phyloP scores from a whole-genome alignment of 2,329 filamentous ascomycete species.

The Venturia aucupariae region DNA sequence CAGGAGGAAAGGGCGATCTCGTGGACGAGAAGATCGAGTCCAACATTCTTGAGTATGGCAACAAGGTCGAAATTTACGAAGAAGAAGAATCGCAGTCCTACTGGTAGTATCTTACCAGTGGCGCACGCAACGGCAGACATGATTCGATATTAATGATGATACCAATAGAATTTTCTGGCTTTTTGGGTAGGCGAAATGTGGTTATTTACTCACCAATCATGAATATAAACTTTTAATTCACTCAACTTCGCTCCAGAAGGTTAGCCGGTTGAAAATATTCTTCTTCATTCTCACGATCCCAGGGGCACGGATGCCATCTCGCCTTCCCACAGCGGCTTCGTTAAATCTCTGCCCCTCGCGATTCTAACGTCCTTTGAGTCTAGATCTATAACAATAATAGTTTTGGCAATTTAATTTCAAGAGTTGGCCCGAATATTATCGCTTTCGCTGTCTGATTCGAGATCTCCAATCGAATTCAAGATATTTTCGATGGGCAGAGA shows the following conservation, averaged over 20 bases:
- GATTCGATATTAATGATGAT: not conserved
- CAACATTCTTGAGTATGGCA: conserved; percentile 72
- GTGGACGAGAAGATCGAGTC: conserved; percentile 73
- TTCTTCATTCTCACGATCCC: not conserved
- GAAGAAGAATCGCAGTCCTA: conserved; percentile 6
- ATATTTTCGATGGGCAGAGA: too few relatives aligned
- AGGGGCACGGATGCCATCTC: too few relatives aligned
- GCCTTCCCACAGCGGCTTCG: too few relatives aligned
- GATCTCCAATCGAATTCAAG: too few relatives aligned
- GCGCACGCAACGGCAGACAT: not conserved
- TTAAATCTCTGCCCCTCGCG: too few relatives aligned
- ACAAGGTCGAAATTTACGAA: conserved; percentile 73
- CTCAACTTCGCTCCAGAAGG: not conserved
- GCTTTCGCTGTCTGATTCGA: too few relatives aligned
- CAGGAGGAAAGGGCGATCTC: conserved; percentile 70
- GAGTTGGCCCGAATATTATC: too few relatives aligned
- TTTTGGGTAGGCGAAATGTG: not conserved
- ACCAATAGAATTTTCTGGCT: not conserved
- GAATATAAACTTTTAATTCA: not conserved
- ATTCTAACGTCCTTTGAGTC: too few relatives aligned
- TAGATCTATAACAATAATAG: too few relatives aligned
- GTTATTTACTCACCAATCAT: not conserved
- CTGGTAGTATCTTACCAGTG: not conserved
- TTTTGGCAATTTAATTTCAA: too few relatives aligned
- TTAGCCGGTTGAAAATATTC: too few relatives aligned